A percentile compares a stretch with the other conserved stretches of the same genome.
Conservation (phyloP, 176 grass and related monocot species). For the Lolium perenne region DNA sequence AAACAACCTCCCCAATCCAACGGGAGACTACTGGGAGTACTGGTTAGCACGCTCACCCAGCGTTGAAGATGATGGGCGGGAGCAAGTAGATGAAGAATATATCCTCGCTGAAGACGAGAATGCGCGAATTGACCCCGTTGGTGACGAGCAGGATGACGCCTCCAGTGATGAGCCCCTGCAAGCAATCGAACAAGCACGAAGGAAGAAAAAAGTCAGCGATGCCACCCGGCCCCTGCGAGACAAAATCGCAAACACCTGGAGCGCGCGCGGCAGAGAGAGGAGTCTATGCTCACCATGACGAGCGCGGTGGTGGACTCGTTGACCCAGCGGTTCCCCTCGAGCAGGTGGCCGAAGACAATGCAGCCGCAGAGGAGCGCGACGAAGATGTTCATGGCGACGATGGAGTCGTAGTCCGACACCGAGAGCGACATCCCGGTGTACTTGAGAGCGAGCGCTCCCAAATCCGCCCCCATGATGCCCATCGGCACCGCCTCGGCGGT, state of each 20-base stretch:
- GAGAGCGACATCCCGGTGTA: conserved; percentile 13
- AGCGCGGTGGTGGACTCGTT: conserved; percentile 91
- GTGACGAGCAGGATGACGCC: conserved; percentile 66
- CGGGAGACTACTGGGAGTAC: conserved; percentile 13
- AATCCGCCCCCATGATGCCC: conserved; percentile 50
- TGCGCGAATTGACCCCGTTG: conserved; percentile 62
- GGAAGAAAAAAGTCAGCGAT: neutral
- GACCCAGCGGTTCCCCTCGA: conserved; percentile 88
- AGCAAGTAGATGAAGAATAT: conserved; percentile 95
- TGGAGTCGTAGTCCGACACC: conserved; percentile 57
- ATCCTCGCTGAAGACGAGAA: conserved; percentile 91
- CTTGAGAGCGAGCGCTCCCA: conserved; percentile 46
- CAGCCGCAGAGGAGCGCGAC: conserved; percentile 81
- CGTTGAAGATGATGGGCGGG: conserved; percentile 97
- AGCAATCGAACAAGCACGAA: neutral
- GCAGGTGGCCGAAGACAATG: conserved; percentile 90
- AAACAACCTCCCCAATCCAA: neutral
- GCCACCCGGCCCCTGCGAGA: neutral
- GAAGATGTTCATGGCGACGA: conserved; percentile 93
- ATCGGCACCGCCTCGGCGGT: neutral
- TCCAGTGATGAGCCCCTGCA: conserved; percentile 80
- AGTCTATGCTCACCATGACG: conserved; percentile 51
- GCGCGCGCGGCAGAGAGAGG: neutral
- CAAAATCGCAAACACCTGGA: conserved; percentile 32
- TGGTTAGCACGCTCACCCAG: conserved; percentile 70